Percentiles rank a stretch among this genome's conserved stretches.
These are phyloP conservation scores for Dactylonectria macrodidyma DNA, from an alignment of 2,329 filamentous ascomycete species.

Conservation along the genomic window DNA sequence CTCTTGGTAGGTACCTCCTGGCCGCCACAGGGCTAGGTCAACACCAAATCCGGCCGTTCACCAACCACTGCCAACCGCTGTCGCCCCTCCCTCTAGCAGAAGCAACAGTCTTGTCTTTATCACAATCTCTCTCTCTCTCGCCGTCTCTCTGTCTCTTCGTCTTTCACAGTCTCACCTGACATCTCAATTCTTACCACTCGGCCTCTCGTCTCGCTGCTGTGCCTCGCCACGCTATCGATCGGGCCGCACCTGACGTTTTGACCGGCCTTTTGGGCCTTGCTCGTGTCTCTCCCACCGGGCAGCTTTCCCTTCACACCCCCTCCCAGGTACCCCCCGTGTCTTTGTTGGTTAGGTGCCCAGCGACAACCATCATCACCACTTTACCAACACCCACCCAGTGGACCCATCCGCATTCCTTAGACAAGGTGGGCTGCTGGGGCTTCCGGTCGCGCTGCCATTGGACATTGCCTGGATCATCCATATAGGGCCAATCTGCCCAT, in stretches of 20 bases:
- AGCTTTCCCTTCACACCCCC: slow-evolving; percentile 22
- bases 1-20: slow-evolving; percentile 32
- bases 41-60: slow-evolving; percentile 44
- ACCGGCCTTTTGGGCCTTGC: slow-evolving; percentile 22
- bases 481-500: slow-evolving; percentile 33
- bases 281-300: slow-evolving; percentile 11
- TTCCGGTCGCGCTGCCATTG: slow-evolving; percentile 41
- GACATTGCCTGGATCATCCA: slow-evolving; percentile 30
- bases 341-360: slow-evolving; percentile 31
- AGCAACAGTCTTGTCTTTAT: slow-evolving; percentile 4
- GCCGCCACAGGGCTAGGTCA: slow-evolving; percentile 37
- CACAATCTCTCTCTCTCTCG: slow-evolving; percentile 23
- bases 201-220: slow-evolving; percentile 3
- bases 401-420: slow-evolving; percentile 48
- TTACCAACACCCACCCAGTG: slow-evolving; percentile 39
- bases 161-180: slow-evolving; percentile 4
- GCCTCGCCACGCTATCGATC: slow-evolving; percentile 14
- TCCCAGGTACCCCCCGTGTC: slow-evolving; percentile 30
- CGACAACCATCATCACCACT: slow-evolving; percentile 36
- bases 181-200: not conserved
- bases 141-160: not conserved
- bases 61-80: slow-evolving; percentile 20
- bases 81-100: not conserved
- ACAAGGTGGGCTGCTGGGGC: slow-evolving; percentile 41
- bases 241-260: slow-evolving; percentile 4